Conservation (phyloP, 2,329 filamentous ascomycete genomes). For the Capronia coronata region DNA sequence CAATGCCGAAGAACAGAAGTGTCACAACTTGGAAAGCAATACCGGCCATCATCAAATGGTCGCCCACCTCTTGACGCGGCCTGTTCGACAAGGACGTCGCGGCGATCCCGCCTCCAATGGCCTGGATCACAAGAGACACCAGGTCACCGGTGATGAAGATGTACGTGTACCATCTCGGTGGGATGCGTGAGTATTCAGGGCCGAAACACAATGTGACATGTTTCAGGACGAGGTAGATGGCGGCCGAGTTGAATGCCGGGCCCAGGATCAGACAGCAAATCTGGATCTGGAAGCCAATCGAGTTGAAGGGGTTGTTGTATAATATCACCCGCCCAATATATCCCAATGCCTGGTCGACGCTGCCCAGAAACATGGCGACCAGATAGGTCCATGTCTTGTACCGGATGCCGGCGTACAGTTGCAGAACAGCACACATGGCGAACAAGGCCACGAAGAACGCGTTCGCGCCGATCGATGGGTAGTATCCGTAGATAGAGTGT, state of each 20-base stretch:
- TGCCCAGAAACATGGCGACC: conserved; percentile 48
- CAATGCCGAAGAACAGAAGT: conserved; percentile 33
- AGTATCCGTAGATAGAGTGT: conserved; percentile 48
- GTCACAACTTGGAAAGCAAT: conserved; percentile 52
- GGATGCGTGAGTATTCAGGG: conserved; percentile 42
- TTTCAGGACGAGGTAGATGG: conserved; percentile 52
- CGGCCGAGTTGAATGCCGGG: conserved; percentile 50
- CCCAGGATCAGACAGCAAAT: conserved; percentile 52
- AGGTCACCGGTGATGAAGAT: conserved; percentile 57
- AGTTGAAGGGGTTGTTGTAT: conserved; percentile 47
- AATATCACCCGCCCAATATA: conserved; percentile 52
- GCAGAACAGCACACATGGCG: conserved; percentile 43
- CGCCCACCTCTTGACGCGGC: conserved; percentile 41
- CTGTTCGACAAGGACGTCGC: conserved; percentile 39
- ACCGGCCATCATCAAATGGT: conserved; percentile 53
- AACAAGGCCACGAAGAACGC: conserved; percentile 49
- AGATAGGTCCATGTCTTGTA: conserved; percentile 49
- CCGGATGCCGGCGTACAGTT: conserved; percentile 47
- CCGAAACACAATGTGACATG: conserved; percentile 54
- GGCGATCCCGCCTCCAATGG: conserved; percentile 51
- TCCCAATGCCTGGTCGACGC: conserved; percentile 49
- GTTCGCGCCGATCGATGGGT: conserved; percentile 47
- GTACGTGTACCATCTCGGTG: conserved; percentile 49
- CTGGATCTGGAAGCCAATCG: conserved; percentile 48
- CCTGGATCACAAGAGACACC: conserved; percentile 53